Conservation (phyloP, 345 rosid genomes). For the Crucihimalaya himalaica region DNA sequence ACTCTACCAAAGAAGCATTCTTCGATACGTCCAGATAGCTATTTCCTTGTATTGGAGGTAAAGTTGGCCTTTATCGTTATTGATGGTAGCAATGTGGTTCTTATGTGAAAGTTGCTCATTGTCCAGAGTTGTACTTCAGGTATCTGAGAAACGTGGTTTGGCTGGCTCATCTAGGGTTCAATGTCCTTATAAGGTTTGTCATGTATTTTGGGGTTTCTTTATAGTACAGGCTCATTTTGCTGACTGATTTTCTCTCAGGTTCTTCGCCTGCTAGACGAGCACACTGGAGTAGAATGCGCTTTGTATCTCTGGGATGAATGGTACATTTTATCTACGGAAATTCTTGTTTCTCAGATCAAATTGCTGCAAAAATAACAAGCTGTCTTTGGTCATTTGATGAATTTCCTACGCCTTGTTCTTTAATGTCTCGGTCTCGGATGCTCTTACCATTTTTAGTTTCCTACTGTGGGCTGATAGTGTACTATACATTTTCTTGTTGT, state of each 20-base stretch:
- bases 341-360: constrained; percentile 19
- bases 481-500: constrained; percentile 5
- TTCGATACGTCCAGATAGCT: constrained; percentile 38
- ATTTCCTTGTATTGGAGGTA: constrained; percentile 94
- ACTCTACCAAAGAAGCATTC: constrained; percentile 32
- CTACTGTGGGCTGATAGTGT: background rate
- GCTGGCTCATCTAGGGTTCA: constrained; percentile 44
- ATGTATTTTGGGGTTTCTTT: background rate
- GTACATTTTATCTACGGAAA: constrained; percentile 42
- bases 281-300: constrained; percentile 76
- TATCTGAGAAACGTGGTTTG: constrained; percentile 62
- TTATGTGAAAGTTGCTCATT: constrained; percentile 19
- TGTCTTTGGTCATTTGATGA: constrained; percentile 13
- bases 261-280: constrained; percentile 87
- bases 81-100: constrained; percentile 18
- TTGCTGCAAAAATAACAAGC: constrained; percentile 9
- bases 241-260: constrained; percentile 59
- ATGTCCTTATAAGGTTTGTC: constrained; percentile 67
- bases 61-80: constrained; percentile 9
- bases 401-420: constrained; percentile 9
- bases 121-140: constrained; percentile 49
- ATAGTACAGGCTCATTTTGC: constrained; percentile 20
- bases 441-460: constrained; percentile 16
- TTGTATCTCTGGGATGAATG: constrained; percentile 86
- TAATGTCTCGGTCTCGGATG: constrained; percentile 11